Evolutionary conservation across 352 stramenopile genomes (phyloP).

Genomic region (Pythium grandisporangium): DNA sequence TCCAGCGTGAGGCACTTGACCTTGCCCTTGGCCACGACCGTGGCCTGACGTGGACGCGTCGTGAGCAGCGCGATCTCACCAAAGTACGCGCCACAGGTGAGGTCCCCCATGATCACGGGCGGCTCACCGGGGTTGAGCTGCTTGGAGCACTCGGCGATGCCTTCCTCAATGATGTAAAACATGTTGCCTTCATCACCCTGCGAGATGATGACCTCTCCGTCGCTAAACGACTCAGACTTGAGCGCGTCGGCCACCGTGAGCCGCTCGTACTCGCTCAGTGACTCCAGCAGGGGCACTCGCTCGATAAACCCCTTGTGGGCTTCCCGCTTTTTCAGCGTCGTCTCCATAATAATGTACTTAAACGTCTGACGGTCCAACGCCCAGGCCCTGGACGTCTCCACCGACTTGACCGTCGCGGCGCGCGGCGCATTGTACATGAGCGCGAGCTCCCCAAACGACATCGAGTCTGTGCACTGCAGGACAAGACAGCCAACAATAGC

Average conservation of each 20-base stretch:
- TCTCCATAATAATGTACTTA: conserved; percentile 90
- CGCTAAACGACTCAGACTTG: conserved; percentile 72
- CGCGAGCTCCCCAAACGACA: conserved; percentile 95
- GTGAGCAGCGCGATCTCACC: conserved; percentile 94
- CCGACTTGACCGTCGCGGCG: conserved; percentile 91
- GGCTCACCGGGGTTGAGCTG: conserved; percentile 63
- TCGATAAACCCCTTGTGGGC: conserved; percentile 85
- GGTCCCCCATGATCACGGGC: conserved; percentile 76
- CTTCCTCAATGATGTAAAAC: conserved; percentile 90
- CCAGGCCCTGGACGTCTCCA: conserved; percentile 89
- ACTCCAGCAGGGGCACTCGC: conserved; percentile 85
- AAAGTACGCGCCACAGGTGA: conserved; percentile 92
- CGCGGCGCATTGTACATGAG: conserved; percentile 97
- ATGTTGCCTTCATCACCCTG: conserved; percentile 85
- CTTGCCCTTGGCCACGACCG: conserved; percentile 73
- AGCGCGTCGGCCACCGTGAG: conserved; percentile 84
- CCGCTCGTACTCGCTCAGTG: conserved; percentile 85
- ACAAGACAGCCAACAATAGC: no score
- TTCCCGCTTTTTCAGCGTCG: conserved; percentile 84
- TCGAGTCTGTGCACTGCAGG: conserved; percentile 68
- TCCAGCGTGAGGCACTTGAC: conserved; percentile 89
- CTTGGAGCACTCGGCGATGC: conserved; percentile 72
- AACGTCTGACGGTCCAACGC: conserved; percentile 84
- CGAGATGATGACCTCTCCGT: conserved; percentile 86
- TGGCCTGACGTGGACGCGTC: conserved; percentile 88